Evolutionary conservation across 306 rosid genomes (phyloP), one percentile per base, ranked within the genome.

Genomic region (Prunus campanulata): DNA sequence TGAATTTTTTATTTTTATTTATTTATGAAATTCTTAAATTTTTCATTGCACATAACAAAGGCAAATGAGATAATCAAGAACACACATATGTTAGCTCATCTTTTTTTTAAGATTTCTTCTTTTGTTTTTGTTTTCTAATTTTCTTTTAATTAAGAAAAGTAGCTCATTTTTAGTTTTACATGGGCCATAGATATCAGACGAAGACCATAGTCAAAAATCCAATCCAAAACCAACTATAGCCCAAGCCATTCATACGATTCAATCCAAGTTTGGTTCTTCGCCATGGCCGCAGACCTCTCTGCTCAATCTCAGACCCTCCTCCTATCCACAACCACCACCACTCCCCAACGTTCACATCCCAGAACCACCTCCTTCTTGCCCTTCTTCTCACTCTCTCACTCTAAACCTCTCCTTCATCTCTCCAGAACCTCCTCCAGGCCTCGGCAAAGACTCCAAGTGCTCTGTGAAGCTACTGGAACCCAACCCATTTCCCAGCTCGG

Each of bases 221-320:
- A 54, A 52, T 70, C 74, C 74, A 71, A 71, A 32, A 71, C 64
- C 11, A 55, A 54, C 4, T 24, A 24, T 32, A 54, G 75, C 75
- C 75, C 64, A 71, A 19, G 30, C 35, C 75, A 54, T n/a, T 32
- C 64, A 71, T 22, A 27, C 74, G 20, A 54, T 12, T 54, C 75
- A 71, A 54, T 71, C 74, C 49, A 18, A 51, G n/a, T 13, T 30
- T 16, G 48, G 15, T 11, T n/a, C 10, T n/a, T 20, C 64, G 75
- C 47, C 77, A 92, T 93, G 97, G 97, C 97, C 60, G 83, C 88
- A 22, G 82, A 85, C 83, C 79, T 88, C 51, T 86, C 78, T 59
- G 83, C 86, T 83, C 85, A 66, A 71, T 81, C 87, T 79, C 87
- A 74, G 74, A 77, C 91, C 76, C 87, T 82, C 39, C 89, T 85